Percentiles rank a stretch among this genome's conserved stretches.
Evolutionary conservation across 352 stramenopile genomes (phyloP).

Genomic region (Elongisporangium anandrum): DNA sequence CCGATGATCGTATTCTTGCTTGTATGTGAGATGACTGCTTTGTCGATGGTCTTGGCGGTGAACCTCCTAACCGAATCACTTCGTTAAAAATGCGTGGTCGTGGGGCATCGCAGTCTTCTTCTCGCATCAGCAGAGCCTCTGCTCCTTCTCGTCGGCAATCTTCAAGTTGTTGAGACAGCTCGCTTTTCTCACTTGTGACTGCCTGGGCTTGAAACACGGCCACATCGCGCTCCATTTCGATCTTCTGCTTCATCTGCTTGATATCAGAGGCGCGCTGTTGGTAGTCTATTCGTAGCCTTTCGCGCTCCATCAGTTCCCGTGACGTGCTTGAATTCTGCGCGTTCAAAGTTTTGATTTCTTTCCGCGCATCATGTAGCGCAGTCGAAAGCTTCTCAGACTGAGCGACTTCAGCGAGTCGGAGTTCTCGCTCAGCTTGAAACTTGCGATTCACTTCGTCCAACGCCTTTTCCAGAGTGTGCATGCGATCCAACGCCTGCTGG

Average conservation of each 20-base stretch:
- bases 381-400: constrained; percentile 55
- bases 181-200: constrained; percentile 33
- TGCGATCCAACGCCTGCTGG: constrained; percentile 47
- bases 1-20: neutral
- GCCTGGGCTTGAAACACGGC: constrained; percentile 34
- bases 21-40: neutral
- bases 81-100: constrained; percentile 44
- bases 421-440: constrained; percentile 43
- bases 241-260: constrained; percentile 39
- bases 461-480: constrained; percentile 37
- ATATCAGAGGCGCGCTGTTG: constrained; percentile 44
- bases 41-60: neutral
- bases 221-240: constrained; percentile 54
- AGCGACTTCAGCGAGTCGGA: constrained; percentile 42
- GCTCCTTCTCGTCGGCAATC: constrained; percentile 34
- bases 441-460: constrained; percentile 31
- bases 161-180: constrained; percentile 30
- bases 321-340: constrained; percentile 40
- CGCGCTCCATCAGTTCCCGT: constrained; percentile 47
- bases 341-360: constrained; percentile 42
- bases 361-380: constrained; percentile 40
- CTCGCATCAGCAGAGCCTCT: constrained; percentile 55
- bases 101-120: constrained; percentile 62
- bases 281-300: constrained; percentile 51
- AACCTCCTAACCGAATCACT: constrained; percentile 10